Conservation (phyloP, 176 grass and related monocot genomes). For the Pontederia paniculata region DNA sequence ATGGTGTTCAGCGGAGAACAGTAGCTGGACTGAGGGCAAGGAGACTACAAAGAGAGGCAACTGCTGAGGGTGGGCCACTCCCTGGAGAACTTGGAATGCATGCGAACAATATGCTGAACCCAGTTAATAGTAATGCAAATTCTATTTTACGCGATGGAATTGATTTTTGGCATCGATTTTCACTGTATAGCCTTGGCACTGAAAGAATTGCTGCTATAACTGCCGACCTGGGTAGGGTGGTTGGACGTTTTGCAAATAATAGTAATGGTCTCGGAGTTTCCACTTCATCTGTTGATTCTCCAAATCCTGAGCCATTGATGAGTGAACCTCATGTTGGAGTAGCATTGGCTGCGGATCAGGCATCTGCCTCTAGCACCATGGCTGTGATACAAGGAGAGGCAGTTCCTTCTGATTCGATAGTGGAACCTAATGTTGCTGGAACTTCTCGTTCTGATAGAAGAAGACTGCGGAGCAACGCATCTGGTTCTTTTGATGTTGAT, state of each 20-base stretch:
- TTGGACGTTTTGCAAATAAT: slow-evolving; percentile 23
- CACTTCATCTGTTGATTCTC: slow-evolving; percentile 38
- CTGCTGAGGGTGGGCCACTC: slow-evolving; percentile 10
- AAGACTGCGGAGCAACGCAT: slow-evolving; percentile 45
- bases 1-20: slow-evolving; percentile 39
- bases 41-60: slow-evolving; percentile 35
- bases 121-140: slow-evolving; percentile 25
- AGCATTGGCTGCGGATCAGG: slow-evolving; percentile 62
- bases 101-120: slow-evolving; percentile 33
- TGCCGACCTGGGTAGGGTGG: slow-evolving; percentile 66
- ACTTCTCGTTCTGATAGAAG: slow-evolving; percentile 57
- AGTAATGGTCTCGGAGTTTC: slow-evolving; percentile 42
- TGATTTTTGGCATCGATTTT: slow-evolving; percentile 62
- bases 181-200: slow-evolving; percentile 47
- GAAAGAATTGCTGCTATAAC: slow-evolving; percentile 53
- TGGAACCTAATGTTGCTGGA: slow-evolving; percentile 32
- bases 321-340: slow-evolving; percentile 26
- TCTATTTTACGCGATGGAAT: slow-evolving; percentile 46
- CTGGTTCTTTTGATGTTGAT: slow-evolving; percentile 68
- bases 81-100: slow-evolving; percentile 26
- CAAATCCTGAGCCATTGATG: slow-evolving; percentile 32
- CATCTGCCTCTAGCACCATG: slow-evolving; percentile 79
- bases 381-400: slow-evolving; percentile 68
- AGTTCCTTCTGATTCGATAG: slow-evolving; percentile 26
- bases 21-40: slow-evolving; percentile 49